Evolutionary conservation across 139 green algal genomes (phyloP).

Genomic region (Nannochloris sp.): DNA sequence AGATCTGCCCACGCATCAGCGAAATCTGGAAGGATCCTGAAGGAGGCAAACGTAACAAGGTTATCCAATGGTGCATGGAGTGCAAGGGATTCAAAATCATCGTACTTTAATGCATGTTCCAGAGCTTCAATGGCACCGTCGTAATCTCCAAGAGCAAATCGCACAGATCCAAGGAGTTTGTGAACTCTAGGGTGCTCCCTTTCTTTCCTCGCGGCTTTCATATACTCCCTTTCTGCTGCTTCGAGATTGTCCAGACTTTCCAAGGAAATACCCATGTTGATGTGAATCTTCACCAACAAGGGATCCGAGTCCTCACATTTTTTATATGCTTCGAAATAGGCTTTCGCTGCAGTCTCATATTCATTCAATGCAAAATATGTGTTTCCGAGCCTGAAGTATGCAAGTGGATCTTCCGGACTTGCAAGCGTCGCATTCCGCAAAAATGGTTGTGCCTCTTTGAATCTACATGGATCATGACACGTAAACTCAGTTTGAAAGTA

Average conservation of each 20-base stretch:
- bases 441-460: slow-evolving; percentile 19
- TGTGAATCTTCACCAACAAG: slow-evolving; percentile 43
- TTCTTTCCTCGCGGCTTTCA: slow-evolving; percentile 33
- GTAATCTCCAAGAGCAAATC: slow-evolving; percentile 49
- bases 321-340: slow-evolving; percentile 3
- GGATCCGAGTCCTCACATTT: slow-evolving; percentile 3
- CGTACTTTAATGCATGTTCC: slow-evolving; percentile 28
- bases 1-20: slow-evolving; percentile 9
- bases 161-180: slow-evolving; percentile 57
- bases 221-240: slow-evolving; percentile 4
- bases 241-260: slow-evolving; percentile 52
- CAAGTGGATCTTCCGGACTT: slow-evolving; percentile 35
- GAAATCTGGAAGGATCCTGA: slow-evolving; percentile 4
- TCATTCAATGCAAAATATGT: slow-evolving; percentile 41
- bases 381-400: slow-evolving; percentile 56
- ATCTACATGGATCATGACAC: slow-evolving; percentile 7
- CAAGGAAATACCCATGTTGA: slow-evolving; percentile 63
- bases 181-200: slow-evolving; percentile 42
- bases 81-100: not conserved
- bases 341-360: slow-evolving; percentile 18
- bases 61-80: not conserved
- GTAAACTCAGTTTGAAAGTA: not conserved
- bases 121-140: slow-evolving; percentile 43
- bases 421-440: slow-evolving; percentile 37
- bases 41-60: not conserved